These are phyloP conservation scores for Flaveria linearis DNA, from an alignment of 129 eudicot species.

Conservation along the genomic window DNA sequence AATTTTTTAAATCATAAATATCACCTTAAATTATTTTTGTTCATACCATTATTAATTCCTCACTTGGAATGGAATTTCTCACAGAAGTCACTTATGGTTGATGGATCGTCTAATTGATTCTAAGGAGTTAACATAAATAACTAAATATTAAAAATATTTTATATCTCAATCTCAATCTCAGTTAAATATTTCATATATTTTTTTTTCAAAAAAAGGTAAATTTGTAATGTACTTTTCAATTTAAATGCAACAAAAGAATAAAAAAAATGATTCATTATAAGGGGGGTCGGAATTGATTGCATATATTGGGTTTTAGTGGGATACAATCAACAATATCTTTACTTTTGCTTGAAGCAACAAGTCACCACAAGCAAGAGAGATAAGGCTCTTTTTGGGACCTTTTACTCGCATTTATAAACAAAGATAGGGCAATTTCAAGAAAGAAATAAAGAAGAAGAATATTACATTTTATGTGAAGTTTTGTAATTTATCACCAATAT, in stretches of 20 bases:
- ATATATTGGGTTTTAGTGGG: conserved; percentile 34
- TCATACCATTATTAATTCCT: too few relatives aligned
- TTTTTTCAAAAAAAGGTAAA: not conserved
- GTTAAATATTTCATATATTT: not conserved
- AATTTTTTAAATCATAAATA: too few relatives aligned
- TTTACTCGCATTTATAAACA: conserved; percentile 13
- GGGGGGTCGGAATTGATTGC: conserved; percentile 26
- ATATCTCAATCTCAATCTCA: not conserved
- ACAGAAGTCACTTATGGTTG: not conserved
- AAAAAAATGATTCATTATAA: not conserved
- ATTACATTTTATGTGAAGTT: not conserved
- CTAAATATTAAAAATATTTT: not conserved
- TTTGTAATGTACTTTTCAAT: not conserved
- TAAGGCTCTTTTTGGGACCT: conserved; percentile 24
- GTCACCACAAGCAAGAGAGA: conserved; percentile 37
- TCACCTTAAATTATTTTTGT: too few relatives aligned
- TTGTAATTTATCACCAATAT: not conserved
- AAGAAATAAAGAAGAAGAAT: not conserved
- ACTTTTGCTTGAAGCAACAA: conserved; percentile 35
- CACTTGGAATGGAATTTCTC: too few relatives aligned
- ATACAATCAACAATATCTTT: conserved; percentile 38
- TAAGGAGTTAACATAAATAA: not conserved
- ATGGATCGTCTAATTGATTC: not conserved
- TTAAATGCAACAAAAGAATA: not conserved
- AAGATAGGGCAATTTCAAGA: not conserved